phyloP scores from a whole-genome alignment of 257 asterid species.

The Ehretia macrophylla region DNA sequence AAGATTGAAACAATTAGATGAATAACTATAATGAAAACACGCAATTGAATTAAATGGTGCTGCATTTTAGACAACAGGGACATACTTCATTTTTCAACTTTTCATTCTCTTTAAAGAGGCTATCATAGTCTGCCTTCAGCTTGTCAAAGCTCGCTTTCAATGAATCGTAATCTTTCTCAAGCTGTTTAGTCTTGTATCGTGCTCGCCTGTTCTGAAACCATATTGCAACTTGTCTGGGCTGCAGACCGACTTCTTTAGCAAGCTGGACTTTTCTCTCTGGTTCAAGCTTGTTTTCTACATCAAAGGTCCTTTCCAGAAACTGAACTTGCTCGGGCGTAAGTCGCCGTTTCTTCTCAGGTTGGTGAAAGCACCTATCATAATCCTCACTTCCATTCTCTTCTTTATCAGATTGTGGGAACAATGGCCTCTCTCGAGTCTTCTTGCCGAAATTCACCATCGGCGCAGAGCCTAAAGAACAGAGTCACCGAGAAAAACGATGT shows the following conservation, averaged over 20 bases:
- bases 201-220: slow-evolving; percentile 92
- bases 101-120: slow-evolving; percentile 50
- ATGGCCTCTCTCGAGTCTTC: slow-evolving; percentile 21
- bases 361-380: slow-evolving; percentile 37
- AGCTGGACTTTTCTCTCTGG: slow-evolving; percentile 72
- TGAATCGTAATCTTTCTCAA: slow-evolving; percentile 57
- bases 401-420: slow-evolving; percentile 31
- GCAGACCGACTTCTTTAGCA: slow-evolving; percentile 67
- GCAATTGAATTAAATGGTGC: too few species aligned
- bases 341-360: slow-evolving; percentile 67
- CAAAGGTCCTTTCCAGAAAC: slow-evolving; percentile 74
- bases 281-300: slow-evolving; percentile 74
- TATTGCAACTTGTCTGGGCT: slow-evolving; percentile 80
- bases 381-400: slow-evolving; percentile 40
- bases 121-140: slow-evolving; percentile 50
- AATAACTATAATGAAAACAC: too few species aligned
- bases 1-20: neutral
- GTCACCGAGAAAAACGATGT: neutral
- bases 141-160: slow-evolving; percentile 59
- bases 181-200: slow-evolving; percentile 62
- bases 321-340: slow-evolving; percentile 62
- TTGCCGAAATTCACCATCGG: slow-evolving; percentile 50
- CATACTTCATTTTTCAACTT: slow-evolving; percentile 54
- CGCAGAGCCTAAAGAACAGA: slow-evolving; percentile 39
- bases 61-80: too few species aligned